Evolutionary conservation across 352 stramenopile species (phyloP).

Genomic region (Globisporangium camurandrum): DNA sequence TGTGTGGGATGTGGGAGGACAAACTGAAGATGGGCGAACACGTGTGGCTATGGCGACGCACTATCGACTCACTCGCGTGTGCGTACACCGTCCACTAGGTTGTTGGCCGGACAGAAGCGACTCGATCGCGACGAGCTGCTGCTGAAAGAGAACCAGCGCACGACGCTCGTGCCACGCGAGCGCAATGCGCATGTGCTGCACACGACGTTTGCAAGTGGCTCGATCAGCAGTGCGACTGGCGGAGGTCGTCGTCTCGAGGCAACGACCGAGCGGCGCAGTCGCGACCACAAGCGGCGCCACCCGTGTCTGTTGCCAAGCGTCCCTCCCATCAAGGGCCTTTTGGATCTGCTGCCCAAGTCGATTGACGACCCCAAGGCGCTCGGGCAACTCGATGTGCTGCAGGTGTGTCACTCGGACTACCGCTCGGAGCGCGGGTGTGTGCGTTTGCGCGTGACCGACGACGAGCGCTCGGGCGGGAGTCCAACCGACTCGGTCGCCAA

Average conservation of each 20-base stretch:
- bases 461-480: constrained; percentile 19
- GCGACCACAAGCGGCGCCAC: constrained; percentile 41
- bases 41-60: not conserved
- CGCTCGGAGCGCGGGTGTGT: constrained; percentile 57
- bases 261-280: not conserved
- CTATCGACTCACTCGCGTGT: not conserved
- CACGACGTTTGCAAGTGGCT: constrained; percentile 4
- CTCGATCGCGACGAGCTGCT: constrained; percentile 74
- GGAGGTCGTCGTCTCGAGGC: no score
- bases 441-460: constrained; percentile 65
- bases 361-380: constrained; percentile 44
- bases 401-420: constrained; percentile 76
- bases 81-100: constrained; percentile 19
- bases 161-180: constrained; percentile 21
- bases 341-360: constrained; percentile 79
- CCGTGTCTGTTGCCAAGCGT: constrained; percentile 71
- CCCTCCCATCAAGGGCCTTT: constrained; percentile 68
- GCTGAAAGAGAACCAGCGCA: constrained; percentile 52
- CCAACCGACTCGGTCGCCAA: constrained; percentile 20
- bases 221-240: constrained; percentile 1
- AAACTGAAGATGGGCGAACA: not conserved
- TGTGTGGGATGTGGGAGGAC: no score
- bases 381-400: constrained; percentile 68
- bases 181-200: constrained; percentile 60
- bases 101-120: constrained; percentile 68